Evolutionary conservation across 352 stramenopile species (phyloP).

Genomic region (Globisporangium mamillatum): DNA sequence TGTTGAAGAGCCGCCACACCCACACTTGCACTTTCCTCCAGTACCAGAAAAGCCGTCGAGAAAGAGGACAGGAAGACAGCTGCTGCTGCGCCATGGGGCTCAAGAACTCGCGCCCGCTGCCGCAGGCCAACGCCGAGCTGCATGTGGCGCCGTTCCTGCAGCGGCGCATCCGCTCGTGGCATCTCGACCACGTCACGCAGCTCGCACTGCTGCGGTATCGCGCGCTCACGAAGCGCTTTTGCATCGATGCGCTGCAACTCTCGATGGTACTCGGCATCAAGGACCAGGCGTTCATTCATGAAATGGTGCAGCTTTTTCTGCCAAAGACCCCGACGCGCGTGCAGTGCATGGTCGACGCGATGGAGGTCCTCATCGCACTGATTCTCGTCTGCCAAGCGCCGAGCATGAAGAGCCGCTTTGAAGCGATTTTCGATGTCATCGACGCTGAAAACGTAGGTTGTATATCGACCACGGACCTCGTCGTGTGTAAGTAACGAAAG

Average conservation of each 20-base stretch:
- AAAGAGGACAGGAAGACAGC: not conserved
- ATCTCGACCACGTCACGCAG: conserved; percentile 44
- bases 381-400: conserved; percentile 62
- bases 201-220: conserved; percentile 54
- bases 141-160: conserved; percentile 47
- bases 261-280: conserved; percentile 45
- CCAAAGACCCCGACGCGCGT: conserved; percentile 51
- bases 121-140: conserved; percentile 38
- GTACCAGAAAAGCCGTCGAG: not conserved
- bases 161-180: conserved; percentile 53
- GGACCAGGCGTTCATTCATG: conserved; percentile 42
- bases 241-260: conserved; percentile 58
- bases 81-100: conserved; percentile 36
- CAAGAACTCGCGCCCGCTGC: conserved; percentile 52
- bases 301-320: conserved; percentile 51
- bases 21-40: not conserved
- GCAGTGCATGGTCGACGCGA: conserved; percentile 68
- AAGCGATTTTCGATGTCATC: conserved; percentile 67
- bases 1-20: conserved; percentile 1
- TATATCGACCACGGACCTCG: conserved; percentile 41
- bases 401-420: conserved; percentile 53
- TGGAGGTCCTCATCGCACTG: conserved; percentile 63
- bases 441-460: conserved; percentile 33
- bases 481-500: conserved; percentile 31
- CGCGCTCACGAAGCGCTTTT: conserved; percentile 50